Evolutionary conservation across 345 rosid species (phyloP).

Genomic region (Bretschneidera sinensis): DNA sequence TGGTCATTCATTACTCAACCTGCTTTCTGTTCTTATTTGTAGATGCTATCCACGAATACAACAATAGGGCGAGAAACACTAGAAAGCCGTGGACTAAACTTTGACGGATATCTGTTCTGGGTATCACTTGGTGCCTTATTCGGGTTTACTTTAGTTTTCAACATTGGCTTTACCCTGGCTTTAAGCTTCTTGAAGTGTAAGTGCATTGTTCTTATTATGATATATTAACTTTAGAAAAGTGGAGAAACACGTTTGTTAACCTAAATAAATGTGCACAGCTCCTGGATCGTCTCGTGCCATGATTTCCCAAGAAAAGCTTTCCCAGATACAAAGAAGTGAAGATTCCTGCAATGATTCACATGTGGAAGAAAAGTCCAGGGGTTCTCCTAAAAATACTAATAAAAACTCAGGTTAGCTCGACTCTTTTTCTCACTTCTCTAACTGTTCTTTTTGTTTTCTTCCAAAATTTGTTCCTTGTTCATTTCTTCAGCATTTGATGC

Average conservation of each 20-base stretch:
- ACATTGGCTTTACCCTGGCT: conserved; percentile 56
- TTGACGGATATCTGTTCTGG: conserved; percentile 50
- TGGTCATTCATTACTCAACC: not conserved
- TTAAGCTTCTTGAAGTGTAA: conserved; percentile 65
- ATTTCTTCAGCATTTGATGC: not conserved
- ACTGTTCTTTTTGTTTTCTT: not conserved
- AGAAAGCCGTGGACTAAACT: conserved; percentile 59
- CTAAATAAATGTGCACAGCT: conserved; percentile 37
- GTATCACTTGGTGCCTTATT: conserved; percentile 54
- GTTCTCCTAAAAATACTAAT: not conserved
- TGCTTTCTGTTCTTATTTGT: not conserved
- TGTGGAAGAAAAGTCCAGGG: conserved; percentile 4
- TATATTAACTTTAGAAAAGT: not conserved
- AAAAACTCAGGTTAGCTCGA: conserved; percentile 23
- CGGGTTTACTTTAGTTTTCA: conserved; percentile 55
- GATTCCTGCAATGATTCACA: conserved; percentile 18
- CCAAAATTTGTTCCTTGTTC: not conserved
- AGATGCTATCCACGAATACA: conserved; percentile 36
- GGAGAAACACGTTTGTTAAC: not conserved
- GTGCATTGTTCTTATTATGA: conserved; percentile 13
- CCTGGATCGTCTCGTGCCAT: conserved; percentile 62
- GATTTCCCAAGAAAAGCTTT: conserved; percentile 56
- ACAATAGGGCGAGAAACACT: conserved; percentile 54
- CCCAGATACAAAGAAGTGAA: conserved; percentile 39
- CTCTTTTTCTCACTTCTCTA: not conserved